Evolutionary conservation across 106 monocot species (phyloP).

Genomic region (Phalaenopsis aphrodite): DNA sequence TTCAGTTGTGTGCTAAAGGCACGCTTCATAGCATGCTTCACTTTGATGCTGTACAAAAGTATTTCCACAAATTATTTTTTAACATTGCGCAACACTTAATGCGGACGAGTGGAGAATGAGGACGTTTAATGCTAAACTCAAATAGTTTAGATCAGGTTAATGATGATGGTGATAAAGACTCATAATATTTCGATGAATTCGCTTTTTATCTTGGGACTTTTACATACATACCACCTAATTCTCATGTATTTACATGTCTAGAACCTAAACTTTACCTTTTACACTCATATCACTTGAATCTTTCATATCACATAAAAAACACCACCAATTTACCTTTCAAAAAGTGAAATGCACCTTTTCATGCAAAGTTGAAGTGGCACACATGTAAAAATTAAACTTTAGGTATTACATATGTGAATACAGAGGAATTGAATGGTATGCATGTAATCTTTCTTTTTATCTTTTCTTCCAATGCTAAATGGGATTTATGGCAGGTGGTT

Average conservation of each 20-base stretch:
- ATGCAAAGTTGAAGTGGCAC: too few relatives aligned
- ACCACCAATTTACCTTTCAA: too few relatives aligned
- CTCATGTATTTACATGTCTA: too few relatives aligned
- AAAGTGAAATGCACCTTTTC: too few relatives aligned
- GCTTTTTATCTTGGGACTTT: background rate
- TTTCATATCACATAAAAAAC: too few relatives aligned
- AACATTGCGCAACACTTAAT: background rate
- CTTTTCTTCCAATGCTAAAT: background rate
- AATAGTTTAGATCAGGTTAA: background rate
- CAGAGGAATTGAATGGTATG: too few relatives aligned
- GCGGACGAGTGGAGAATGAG: background rate
- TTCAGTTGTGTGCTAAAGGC: background rate
- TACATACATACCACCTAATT: too few relatives aligned
- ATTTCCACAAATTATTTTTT: background rate
- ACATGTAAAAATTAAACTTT: background rate
- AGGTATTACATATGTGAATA: background rate
- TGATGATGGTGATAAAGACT: background rate
- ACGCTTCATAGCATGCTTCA: too few relatives aligned
- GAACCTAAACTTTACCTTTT: too few relatives aligned
- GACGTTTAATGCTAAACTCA: background rate
- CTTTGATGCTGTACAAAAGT: background rate
- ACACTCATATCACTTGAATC: too few relatives aligned
- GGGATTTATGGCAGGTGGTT: conserved; percentile 52
- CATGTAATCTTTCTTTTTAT: too few relatives aligned
- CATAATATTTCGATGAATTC: background rate